Conservation (phyloP, 805 yeast species). For the Saccharomycopsis malanga region DNA sequence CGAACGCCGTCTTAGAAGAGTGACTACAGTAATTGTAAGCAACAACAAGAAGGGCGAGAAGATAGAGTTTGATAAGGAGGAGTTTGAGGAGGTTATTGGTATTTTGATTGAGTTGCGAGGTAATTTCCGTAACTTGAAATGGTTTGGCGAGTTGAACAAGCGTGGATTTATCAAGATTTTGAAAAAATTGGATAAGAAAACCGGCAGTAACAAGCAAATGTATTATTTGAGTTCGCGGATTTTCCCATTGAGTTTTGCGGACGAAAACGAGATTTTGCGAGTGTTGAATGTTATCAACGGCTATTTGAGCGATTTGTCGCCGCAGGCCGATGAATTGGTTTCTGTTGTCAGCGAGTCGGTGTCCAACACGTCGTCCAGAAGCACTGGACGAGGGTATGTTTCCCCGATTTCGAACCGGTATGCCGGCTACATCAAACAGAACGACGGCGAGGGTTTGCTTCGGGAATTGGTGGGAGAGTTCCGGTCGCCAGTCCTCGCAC, state of each 20-base stretch:
- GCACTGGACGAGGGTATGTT: slow-evolving; percentile 10
- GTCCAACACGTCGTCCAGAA: slow-evolving; percentile 4
- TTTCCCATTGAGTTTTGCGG: slow-evolving; percentile 68
- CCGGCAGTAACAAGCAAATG: slow-evolving; percentile 50
- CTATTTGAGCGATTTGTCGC: slow-evolving; percentile 47
- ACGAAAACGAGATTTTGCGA: slow-evolving; percentile 52
- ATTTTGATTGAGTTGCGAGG: slow-evolving; percentile 71
- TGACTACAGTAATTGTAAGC: slow-evolving; percentile 31
- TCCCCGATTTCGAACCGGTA: slow-evolving; percentile 15
- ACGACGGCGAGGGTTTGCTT: slow-evolving; percentile 40
- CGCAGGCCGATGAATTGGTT: slow-evolving; percentile 26
- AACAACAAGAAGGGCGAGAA: slow-evolving; percentile 13
- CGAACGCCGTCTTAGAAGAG: slow-evolving; percentile 53
- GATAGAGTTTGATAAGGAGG: slow-evolving; percentile 41
- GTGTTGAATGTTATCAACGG: slow-evolving; percentile 47
- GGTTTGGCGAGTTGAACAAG: slow-evolving; percentile 91
- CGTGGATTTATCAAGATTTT: slow-evolving; percentile 84
- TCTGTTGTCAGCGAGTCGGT: slow-evolving; percentile 11
- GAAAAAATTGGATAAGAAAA: slow-evolving; percentile 84
- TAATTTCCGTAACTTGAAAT: slow-evolving; percentile 73
- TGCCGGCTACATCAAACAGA: slow-evolving; percentile 30
- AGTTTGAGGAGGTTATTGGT: slow-evolving; percentile 51
- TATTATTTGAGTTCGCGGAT: slow-evolving; percentile 61
- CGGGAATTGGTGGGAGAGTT: slow-evolving; percentile 37
- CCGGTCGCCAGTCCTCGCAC: slow-evolving; percentile 43